Base-by-base conservation (phyloP, 805 yeast genomes). In the Wickerhamiella lipophila region DNA sequence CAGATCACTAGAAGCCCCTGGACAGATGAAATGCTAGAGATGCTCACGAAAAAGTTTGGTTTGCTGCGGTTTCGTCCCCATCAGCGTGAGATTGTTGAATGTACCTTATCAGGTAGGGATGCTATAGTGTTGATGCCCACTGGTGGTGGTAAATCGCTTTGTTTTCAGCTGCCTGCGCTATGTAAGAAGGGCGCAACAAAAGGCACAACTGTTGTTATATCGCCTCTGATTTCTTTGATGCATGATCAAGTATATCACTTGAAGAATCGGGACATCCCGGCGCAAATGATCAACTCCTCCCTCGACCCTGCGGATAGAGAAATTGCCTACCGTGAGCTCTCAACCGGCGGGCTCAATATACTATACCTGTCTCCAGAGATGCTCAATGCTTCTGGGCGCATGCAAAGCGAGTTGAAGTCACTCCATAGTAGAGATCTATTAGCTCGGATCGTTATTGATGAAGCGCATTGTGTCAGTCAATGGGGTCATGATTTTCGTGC, bases 401-500 rank as follows among this genome's bases (percentile, higher is more conserved):
- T 89, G 40, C 81, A 76, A 58, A 71, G 68, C 48, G 79, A 81
- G 0, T 77, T 92, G 48, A 64, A 70, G 9, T 69, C 65, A 45
- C 67, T 92, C 6, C 70, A 82, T 61, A 67, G 70, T 15, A 72
- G 71, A 25, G 68, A 73, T 12, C 67, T 69, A 56, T 67, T 92
- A 32, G 95, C 96, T 0, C 70, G 97, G 48, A 73, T 92, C 34
- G 95, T 92, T 9, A 86, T 92, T 41, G 98, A 92, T 66, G 98
- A 86, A 61, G 98, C 98, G 0, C 98, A 92, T 66, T 92, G 98
- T 72, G 94, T 92, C 41, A 85, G 95, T 47, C 82, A 94, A 9
- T 92, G 98, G 98, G 98, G 98, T 18, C 98, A 92, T 65, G 98
- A 92, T 64, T 92, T 92, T 64, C 72, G 98, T 47, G 96, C 97